Base-by-base conservation (phyloP, 225 moss, liverwort and hornwort species). In the Polytrichum formosum region DNA sequence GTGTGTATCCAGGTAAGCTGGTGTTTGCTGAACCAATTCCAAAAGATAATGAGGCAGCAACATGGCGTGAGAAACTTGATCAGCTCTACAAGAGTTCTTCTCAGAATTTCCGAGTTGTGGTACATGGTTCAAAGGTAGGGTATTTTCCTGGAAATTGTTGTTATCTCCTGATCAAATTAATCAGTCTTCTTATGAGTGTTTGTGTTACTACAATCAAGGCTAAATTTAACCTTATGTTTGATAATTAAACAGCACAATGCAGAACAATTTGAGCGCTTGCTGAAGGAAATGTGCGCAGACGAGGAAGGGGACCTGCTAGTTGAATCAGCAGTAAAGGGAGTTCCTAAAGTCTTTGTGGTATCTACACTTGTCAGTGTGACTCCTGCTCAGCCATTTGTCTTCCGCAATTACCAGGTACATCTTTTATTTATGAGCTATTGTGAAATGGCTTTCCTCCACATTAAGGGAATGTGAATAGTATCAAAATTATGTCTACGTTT, bases 41-140 rank as follows among this genome's bases (percentile, higher is more conserved):
- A 30, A 99, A 99, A 78, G 94, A 94, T 75, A 89, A 93, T 72
- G 95, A 94, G 83, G 98, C 95, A 78, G 98, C 92, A 73, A 92
- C 94, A 7, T 99, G 98, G 98, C 88, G 98, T 28, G 98, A 99
- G 85, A 99, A 94, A 80, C 80, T 99, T 28, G 98, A 99, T 76
- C 94, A 94, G 83, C 82, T 99, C 19, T 99, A 99, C 78, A 99
- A 99, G 80, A 99, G 98, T 75, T 99, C 98, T 62, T 99, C 98
- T 28, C 98, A 99, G 74, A 94, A 87, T 79, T 99, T 94, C 73
- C 98, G 98, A 35, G 98, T 99, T 69, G 98, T 99, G 63, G 98
- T 99, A 66, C 94, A 99, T 77, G 98, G 98, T 54, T 99, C 98
- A 7, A 99, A 99, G 91, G 98, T 99, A 77, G 70, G 46, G 46